Conservation (phyloP, 2,329 filamentous ascomycete genomes). For the Aureobasidium melanogenum region DNA sequence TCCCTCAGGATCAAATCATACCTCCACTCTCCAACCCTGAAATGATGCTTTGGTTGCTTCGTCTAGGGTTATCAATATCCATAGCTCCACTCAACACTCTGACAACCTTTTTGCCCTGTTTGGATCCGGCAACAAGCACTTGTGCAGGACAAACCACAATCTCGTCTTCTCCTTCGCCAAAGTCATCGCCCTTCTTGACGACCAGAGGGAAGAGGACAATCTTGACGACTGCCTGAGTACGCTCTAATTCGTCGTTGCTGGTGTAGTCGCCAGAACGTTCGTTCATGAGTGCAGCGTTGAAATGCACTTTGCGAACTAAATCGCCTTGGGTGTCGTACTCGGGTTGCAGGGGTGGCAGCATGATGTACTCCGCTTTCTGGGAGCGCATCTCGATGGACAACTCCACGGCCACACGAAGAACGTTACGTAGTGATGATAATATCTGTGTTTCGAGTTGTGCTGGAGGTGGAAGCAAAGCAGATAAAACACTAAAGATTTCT, state of each 20-base stretch:
- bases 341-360: conserved; percentile 89
- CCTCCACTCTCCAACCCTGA: conserved; percentile 1
- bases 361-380: conserved; percentile 94
- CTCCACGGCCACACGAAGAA: conserved; percentile 80
- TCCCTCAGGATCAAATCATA: neutral
- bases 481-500: conserved; percentile 77
- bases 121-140: conserved; percentile 61
- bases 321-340: conserved; percentile 94
- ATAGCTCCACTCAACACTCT: conserved; percentile 42
- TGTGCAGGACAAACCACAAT: conserved; percentile 93
- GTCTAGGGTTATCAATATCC: conserved; percentile 33
- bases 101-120: conserved; percentile 39
- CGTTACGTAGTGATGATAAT: conserved; percentile 72
- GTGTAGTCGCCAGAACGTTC: conserved; percentile 66
- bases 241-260: conserved; percentile 74
- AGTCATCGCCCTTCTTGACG: conserved; percentile 89
- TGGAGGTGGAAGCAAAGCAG: conserved; percentile 78
- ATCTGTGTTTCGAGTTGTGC: conserved; percentile 71
- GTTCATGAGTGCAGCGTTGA: conserved; percentile 92
- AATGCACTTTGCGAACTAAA: conserved; percentile 74
- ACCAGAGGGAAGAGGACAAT: conserved; percentile 93
- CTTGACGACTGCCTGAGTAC: conserved; percentile 67
- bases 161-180: conserved; percentile 81
- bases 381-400: conserved; percentile 96
- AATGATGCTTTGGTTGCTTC: conserved; percentile 23